Evolutionary conservation across 192 early-diverging fungal genomes (phyloP).

Genomic region (Umbelopsis sp.): DNA sequence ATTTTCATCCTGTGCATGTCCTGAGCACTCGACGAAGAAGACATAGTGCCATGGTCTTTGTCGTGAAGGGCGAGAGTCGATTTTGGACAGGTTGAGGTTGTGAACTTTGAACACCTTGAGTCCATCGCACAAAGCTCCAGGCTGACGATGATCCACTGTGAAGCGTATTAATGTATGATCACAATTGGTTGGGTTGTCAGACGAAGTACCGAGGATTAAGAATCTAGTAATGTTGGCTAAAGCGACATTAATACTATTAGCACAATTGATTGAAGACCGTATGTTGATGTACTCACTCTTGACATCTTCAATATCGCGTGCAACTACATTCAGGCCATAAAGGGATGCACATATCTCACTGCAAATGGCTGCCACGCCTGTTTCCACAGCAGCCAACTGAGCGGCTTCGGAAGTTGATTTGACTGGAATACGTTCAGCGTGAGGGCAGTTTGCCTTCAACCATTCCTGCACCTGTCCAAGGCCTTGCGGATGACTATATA

Average conservation of each 20-base stretch:
- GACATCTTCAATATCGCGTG: conserved; percentile 76
- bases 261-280: neutral
- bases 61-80: conserved; percentile 86
- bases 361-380: conserved; percentile 79
- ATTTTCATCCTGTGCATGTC: conserved; percentile 71
- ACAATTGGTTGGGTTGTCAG: conserved; percentile 63
- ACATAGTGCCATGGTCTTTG: conserved; percentile 88
- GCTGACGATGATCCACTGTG: conserved; percentile 88
- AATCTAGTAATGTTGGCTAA: conserved; percentile 91
- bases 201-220: conserved; percentile 79
- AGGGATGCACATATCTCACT: conserved; percentile 76
- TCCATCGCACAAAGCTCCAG: conserved; percentile 85
- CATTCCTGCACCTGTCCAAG: conserved; percentile 82
- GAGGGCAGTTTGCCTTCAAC: conserved; percentile 70
- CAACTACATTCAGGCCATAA: conserved; percentile 78
- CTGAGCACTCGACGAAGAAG: conserved; percentile 91
- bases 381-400: conserved; percentile 78
- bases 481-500: conserved; percentile 70
- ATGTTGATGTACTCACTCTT: conserved; percentile 46
- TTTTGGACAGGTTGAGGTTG: conserved; percentile 84
- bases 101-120: conserved; percentile 82
- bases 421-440: conserved; percentile 72
- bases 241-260: neutral
- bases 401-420: conserved; percentile 88
- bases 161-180: conserved; percentile 85